Percentiles rank a stretch among this genome's conserved stretches.
Evolutionary conservation across 2,329 filamentous ascomycete species (phyloP).

Genomic region (Cercospora canescens): DNA sequence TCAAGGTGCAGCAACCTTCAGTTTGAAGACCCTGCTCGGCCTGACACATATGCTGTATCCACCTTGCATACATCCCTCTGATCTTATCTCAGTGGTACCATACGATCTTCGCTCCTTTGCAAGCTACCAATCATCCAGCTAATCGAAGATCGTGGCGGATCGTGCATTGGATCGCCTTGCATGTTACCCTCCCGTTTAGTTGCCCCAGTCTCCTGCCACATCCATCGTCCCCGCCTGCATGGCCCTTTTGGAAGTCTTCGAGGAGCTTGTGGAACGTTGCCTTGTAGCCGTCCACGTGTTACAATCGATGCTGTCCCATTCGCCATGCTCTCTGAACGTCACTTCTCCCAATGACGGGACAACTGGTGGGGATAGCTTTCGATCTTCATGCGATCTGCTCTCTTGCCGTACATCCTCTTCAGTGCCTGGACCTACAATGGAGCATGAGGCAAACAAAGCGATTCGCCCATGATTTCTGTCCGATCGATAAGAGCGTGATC

Average conservation of each 20-base stretch:
- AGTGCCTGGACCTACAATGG: background rate
- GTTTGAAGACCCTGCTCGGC: background rate
- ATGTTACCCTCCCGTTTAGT: too few species aligned
- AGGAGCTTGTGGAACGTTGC: background rate
- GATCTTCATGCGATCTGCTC: background rate
- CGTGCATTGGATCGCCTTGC: too few species aligned
- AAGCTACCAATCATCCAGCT: too few species aligned
- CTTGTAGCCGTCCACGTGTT: background rate
- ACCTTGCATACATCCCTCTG: too few species aligned
- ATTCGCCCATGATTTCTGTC: background rate
- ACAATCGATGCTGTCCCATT: background rate
- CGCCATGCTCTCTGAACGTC: background rate
- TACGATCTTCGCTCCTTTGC: too few species aligned
- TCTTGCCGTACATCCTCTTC: background rate
- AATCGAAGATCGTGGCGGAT: too few species aligned
- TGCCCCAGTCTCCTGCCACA: background rate
- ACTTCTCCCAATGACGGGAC: background rate
- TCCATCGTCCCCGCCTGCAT: too few species aligned
- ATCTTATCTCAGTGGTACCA: too few species aligned
- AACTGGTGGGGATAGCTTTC: background rate
- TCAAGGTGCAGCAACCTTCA: background rate
- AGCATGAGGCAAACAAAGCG: background rate
- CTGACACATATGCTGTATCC: background rate
- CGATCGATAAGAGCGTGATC: background rate
- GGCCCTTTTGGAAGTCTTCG: background rate